Evolutionary conservation across 2,329 filamentous ascomycete genomes (phyloP).

Genomic region (Thyridium curvatum): DNA sequence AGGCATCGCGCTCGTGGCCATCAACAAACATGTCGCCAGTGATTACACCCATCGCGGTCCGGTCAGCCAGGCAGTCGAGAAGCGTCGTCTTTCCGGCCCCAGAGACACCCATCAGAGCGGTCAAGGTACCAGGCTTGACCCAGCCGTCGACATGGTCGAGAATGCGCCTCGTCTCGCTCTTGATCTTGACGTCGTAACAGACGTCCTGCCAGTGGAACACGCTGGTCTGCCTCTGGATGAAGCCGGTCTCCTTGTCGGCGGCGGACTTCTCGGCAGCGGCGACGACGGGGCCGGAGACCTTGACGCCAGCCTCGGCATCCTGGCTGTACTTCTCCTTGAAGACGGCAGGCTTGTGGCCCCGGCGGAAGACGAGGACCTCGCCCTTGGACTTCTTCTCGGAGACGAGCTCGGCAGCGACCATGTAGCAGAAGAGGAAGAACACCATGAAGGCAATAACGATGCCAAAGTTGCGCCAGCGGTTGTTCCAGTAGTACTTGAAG

Average conservation of each 20-base stretch:
- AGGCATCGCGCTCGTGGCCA: conserved; percentile 62
- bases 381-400: conserved; percentile 66
- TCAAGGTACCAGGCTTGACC: conserved; percentile 88
- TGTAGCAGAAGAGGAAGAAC: conserved; percentile 56
- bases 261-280: conserved; percentile 36
- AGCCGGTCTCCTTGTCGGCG: conserved; percentile 30
- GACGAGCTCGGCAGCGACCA: conserved; percentile 60
- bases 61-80: conserved; percentile 77
- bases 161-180: conserved; percentile 66
- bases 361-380: conserved; percentile 69
- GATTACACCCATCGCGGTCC: conserved; percentile 84
- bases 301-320: conserved; percentile 49
- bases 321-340: conserved; percentile 57
- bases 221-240: conserved; percentile 54
- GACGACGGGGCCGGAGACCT: conserved; percentile 37
- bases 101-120: conserved; percentile 84
- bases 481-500: conserved; percentile 49
- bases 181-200: conserved; percentile 73
- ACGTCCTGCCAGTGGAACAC: conserved; percentile 85
- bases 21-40: conserved; percentile 72
- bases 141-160: conserved; percentile 84
- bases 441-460: conserved; percentile 60
- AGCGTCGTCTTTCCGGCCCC: conserved; percentile 94
- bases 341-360: conserved; percentile 55
- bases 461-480: conserved; percentile 68